Conservation (phyloP, 2,329 filamentous ascomycete species). For the Aspergillus caelatus region DNA sequence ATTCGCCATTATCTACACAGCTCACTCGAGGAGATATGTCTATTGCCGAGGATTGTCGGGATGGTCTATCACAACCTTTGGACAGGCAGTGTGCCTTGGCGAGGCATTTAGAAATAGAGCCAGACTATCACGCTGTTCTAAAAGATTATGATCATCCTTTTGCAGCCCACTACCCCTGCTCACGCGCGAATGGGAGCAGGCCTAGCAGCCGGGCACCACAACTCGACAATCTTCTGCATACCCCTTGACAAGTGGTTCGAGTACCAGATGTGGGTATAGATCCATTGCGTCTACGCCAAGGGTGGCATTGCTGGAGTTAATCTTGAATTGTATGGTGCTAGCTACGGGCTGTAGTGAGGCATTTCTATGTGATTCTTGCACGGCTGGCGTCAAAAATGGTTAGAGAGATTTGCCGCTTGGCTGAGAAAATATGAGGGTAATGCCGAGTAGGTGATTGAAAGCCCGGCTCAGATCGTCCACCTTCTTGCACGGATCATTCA, state of each 20-base stretch:
- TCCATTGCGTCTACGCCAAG: background rate
- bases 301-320: background rate
- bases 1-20: background rate
- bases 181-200: background rate
- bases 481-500: background rate
- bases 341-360: background rate
- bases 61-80: background rate
- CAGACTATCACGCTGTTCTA: background rate
- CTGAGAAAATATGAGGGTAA: background rate
- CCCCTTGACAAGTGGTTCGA: background rate
- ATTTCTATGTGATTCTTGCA: background rate
- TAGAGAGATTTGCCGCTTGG: background rate
- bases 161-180: background rate
- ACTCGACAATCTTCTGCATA: background rate
- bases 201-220: background rate
- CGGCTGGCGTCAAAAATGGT: background rate
- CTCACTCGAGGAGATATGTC: background rate
- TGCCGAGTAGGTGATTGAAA: background rate
- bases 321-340: background rate
- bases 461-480: background rate
- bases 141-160: background rate
- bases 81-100: background rate
- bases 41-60: background rate
- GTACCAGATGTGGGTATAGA: background rate
- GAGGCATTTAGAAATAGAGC: background rate